phyloP scores from a whole-genome alignment of 148 eudicot genomes.

The Arbutus unedo region DNA sequence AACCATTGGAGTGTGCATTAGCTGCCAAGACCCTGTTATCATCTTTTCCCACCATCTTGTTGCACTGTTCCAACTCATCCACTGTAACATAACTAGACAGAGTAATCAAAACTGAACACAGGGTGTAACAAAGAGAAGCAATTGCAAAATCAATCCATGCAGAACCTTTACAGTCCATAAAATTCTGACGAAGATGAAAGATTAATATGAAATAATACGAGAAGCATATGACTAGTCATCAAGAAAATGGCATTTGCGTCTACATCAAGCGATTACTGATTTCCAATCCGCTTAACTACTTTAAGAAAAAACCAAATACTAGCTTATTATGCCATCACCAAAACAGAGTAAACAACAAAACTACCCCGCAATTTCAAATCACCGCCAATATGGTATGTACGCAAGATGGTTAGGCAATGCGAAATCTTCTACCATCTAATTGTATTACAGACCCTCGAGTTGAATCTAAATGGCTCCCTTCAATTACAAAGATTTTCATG shows the following conservation, averaged over 20 bases:
- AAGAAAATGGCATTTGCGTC: neutral
- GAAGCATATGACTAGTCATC: neutral
- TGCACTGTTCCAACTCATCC: constrained; percentile 89
- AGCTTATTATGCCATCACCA: neutral
- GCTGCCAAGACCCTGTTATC: constrained; percentile 35
- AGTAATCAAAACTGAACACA: neutral
- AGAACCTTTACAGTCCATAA: neutral
- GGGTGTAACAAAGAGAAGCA: neutral
- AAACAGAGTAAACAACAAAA: neutral
- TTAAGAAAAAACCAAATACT: neutral
- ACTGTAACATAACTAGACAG: constrained; percentile 39
- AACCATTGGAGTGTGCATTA: constrained; percentile 33
- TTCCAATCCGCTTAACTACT: neutral
- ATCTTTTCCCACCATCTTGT: constrained; percentile 70
- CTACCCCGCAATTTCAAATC: neutral
- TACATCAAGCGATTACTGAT: neutral
- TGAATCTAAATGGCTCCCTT: neutral
- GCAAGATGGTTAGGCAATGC: neutral
- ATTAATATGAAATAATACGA: neutral
- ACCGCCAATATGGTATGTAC: neutral
- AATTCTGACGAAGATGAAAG: neutral
- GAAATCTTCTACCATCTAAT: neutral
- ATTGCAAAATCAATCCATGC: neutral
- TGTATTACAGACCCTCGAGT: neutral
- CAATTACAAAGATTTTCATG: neutral